Percentiles rank a stretch among this genome's conserved stretches.
These are phyloP conservation scores for Suillus fuscotomentosus DNA, from an alignment of 768 basidiomycete genomes.

Conservation along the genomic window DNA sequence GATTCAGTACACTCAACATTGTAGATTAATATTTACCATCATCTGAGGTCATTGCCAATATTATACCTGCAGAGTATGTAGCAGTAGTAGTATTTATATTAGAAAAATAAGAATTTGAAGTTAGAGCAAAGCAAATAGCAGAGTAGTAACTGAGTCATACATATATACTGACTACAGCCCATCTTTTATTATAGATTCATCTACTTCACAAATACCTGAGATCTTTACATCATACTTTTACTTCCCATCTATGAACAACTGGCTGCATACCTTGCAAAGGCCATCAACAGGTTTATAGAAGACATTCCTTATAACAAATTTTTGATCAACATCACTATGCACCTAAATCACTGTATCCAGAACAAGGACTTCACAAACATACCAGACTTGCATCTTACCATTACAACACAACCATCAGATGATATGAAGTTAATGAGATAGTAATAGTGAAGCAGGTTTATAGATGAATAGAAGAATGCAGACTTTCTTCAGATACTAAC, in stretches of 20 bases:
- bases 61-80: neutral
- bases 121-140: neutral
- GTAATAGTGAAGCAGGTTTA: neutral
- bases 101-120: neutral
- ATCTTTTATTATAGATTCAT: neutral
- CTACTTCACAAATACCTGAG: neutral
- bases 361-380: neutral
- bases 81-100: neutral
- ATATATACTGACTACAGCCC: neutral
- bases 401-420: neutral
- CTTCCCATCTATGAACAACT: neutral
- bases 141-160: neutral
- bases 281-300: neutral
- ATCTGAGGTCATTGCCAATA: neutral
- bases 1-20: neutral
- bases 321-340: neutral
- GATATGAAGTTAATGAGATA: neutral
- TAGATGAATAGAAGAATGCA: neutral
- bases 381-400: neutral
- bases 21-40: neutral
- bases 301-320: neutral
- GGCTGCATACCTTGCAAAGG: neutral
- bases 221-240: neutral
- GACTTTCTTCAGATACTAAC: neutral
- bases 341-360: neutral